These are phyloP conservation scores for Saccharomycopsis javanensis DNA, from an alignment of 805 yeast species.

Conservation along the genomic window DNA sequence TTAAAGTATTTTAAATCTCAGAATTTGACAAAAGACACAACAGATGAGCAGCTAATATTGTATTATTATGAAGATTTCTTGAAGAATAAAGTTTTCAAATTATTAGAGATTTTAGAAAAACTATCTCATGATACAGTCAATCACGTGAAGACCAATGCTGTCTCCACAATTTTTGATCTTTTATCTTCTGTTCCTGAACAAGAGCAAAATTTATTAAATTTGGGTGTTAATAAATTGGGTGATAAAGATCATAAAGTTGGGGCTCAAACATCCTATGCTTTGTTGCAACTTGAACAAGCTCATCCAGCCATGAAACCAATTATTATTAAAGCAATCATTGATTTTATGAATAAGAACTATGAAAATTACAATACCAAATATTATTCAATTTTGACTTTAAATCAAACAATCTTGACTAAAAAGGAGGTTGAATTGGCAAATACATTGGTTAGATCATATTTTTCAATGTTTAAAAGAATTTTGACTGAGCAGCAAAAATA, in stretches of 20 bases:
- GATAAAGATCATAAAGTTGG: slow-evolving; percentile 86
- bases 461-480: slow-evolving; percentile 75
- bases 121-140: slow-evolving; percentile 86
- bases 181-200: slow-evolving; percentile 89
- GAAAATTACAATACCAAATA: slow-evolving; percentile 83
- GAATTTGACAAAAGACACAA: slow-evolving; percentile 36
- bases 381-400: slow-evolving; percentile 78
- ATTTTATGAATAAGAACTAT: slow-evolving; percentile 61
- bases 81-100: slow-evolving; percentile 64
- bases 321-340: slow-evolving; percentile 70
- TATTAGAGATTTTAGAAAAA: slow-evolving; percentile 67
- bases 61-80: slow-evolving; percentile 86
- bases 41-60: slow-evolving; percentile 52
- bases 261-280: slow-evolving; percentile 74
- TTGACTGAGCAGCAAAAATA: slow-evolving; percentile 55
- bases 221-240: slow-evolving; percentile 91
- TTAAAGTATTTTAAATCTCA: slow-evolving; percentile 72
- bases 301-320: slow-evolving; percentile 95
- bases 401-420: slow-evolving; percentile 82
- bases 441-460: slow-evolving; percentile 70
- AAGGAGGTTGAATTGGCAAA: slow-evolving; percentile 78
- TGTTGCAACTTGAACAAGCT: slow-evolving; percentile 72
- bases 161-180: slow-evolving; percentile 69
- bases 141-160: slow-evolving; percentile 72
- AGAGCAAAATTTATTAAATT: slow-evolving; percentile 78